phyloP scores from a whole-genome alignment of 495 filamentous ascomycete species.

The Clavariopsis aquatica region DNA sequence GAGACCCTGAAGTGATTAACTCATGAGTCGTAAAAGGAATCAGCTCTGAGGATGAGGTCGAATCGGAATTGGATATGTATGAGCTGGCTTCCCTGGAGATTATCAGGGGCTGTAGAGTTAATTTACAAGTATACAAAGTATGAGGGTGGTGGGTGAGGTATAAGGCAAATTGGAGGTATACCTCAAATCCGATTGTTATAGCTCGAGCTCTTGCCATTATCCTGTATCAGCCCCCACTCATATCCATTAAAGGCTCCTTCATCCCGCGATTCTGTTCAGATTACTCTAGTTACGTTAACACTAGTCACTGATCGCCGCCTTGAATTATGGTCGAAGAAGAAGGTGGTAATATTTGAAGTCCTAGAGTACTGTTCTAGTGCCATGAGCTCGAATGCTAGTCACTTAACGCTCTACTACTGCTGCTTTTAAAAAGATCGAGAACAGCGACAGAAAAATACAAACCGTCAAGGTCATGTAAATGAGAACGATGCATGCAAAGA shows the following conservation, averaged over 20 bases:
- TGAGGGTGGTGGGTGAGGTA: too few relatives aligned
- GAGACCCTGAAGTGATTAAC: too few relatives aligned
- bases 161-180: too few relatives aligned
- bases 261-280: neutral
- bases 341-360: constrained; percentile 17
- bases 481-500: constrained; percentile 15
- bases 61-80: too few relatives aligned
- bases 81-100: too few relatives aligned
- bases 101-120: too few relatives aligned
- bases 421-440: constrained; percentile 15
- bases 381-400: constrained; percentile 25
- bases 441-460: constrained; percentile 14
- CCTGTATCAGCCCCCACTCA: neutral
- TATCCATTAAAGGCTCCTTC: neutral
- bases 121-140: too few relatives aligned
- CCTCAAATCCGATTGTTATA: too few relatives aligned
- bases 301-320: constrained; percentile 22
- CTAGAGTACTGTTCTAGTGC: constrained; percentile 27
- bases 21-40: too few relatives aligned
- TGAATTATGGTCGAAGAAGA: constrained; percentile 1
- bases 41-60: too few relatives aligned
- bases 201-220: too few relatives aligned
- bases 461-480: constrained; percentile 21
- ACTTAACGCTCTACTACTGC: constrained; percentile 26
- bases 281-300: constrained; percentile 7